Base-by-base conservation (phyloP, 441 rosid genomes). In the Eugenia klotzschiana region DNA sequence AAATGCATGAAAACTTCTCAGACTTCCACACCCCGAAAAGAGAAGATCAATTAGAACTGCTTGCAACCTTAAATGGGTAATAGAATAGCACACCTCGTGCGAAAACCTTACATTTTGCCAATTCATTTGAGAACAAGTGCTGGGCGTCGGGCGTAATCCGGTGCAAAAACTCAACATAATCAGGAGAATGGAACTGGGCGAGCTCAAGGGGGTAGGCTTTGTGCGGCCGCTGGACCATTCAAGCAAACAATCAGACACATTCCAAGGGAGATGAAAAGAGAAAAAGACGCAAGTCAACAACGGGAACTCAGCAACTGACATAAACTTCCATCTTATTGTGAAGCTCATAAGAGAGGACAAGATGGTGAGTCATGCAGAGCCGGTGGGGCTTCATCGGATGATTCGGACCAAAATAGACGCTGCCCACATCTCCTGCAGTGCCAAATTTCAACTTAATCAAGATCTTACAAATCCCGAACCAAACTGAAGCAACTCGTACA, bases 301-400 rank as follows among this genome's bases (percentile, higher is more conserved):
- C 16, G 25, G n/a, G 53, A 82, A 64, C 43, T 43, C 73, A 83
- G 79, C 27, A 49, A 91, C 98, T 82, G 23, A 93, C 98, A 90
- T 94, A 95, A 86, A 97, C 88, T 90, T 97, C 98, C 99, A 97
- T 97, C 89, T 94, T 95, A 89, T 87, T 89, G 88, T 97, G 98
- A 50, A 97, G 98, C 6, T 94, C 98, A 84, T 97, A 97, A 20
- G 98, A 89, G 83, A 95, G 99, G 69, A 97, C 96, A 53, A 97
- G 95, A 90, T 97, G 98, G 86, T 95, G 99, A 1, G 98, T 95
- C 98, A 97, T 95, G 84, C 99, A 95, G 79, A 94, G 96, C 87
- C 99, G 89, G 85, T 97, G 98, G 2, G 98, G 98, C 84, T 95
- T 94, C 99, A 95, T 95, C 6, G 98, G 99, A 90, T 97, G 99